Conservation (phyloP, 2,329 filamentous ascomycete genomes). For the Trichoderma sp. region DNA sequence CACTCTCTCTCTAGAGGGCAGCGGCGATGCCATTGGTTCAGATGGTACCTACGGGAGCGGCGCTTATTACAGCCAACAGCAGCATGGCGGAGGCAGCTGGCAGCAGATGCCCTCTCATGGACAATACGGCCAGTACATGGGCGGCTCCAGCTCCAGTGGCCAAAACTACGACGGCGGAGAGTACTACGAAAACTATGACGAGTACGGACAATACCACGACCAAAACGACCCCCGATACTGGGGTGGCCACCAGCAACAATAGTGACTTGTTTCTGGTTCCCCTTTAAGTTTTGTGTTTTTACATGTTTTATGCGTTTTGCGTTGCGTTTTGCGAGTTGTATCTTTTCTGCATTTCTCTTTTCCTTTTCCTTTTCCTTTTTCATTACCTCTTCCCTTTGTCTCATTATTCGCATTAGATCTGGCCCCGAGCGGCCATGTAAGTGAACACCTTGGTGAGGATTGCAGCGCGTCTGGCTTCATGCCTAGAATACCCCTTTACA, state of each 20-base stretch:
- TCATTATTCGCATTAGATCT: background rate
- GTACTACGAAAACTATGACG: conserved; percentile 26
- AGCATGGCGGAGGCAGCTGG: conserved; percentile 1
- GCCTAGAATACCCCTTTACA: conserved; percentile 7
- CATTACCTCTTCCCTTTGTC: background rate
- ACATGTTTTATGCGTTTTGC: background rate
- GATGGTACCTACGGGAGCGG: background rate
- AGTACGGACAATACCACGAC: conserved; percentile 17
- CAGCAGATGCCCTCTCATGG: background rate
- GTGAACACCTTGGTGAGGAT: background rate
- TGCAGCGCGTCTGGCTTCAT: background rate
- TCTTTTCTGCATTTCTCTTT: background rate
- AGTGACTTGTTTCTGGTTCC: background rate
- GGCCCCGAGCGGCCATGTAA: background rate
- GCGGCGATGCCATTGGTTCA: background rate
- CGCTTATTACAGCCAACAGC: conserved; percentile 11
- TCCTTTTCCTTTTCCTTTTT: background rate
- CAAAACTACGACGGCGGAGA: background rate
- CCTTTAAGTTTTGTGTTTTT: background rate
- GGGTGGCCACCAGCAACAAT: conserved; percentile 13
- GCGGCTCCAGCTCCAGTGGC: background rate
- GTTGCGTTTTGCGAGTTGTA: background rate
- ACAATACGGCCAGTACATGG: conserved; percentile 5
- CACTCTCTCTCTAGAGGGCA: conserved; percentile 2
- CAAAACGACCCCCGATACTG: conserved; percentile 25